Percentiles rank a stretch among this genome's conserved stretches.
Evolutionary conservation across 345 rosid genomes (phyloP).

Genomic region (Stellera chamaejasme): DNA sequence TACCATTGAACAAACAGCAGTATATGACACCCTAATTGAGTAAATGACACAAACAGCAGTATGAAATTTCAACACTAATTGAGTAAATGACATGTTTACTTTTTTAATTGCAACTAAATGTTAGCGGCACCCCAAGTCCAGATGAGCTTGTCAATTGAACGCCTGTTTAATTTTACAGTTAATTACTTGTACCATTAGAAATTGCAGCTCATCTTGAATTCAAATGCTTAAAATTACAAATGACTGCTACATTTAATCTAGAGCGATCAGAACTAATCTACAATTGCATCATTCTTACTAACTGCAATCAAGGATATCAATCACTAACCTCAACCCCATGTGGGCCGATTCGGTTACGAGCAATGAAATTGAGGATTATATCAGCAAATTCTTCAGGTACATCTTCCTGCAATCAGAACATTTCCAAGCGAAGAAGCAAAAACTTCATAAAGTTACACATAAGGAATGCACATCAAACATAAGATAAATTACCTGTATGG

Average conservation of each 20-base stretch:
- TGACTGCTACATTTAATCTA: background rate
- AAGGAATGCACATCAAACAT: background rate
- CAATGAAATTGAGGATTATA: slow-evolving; percentile 51
- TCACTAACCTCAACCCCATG: slow-evolving; percentile 70
- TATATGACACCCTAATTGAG: no score
- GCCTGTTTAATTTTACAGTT: no score
- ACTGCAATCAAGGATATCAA: background rate
- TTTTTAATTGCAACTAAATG: background rate
- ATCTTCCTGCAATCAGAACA: slow-evolving; percentile 55
- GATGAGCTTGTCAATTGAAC: background rate
- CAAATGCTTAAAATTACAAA: background rate
- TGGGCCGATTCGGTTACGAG: slow-evolving; percentile 80
- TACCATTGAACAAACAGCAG: background rate
- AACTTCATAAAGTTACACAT: no score
- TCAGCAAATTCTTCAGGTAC: slow-evolving; percentile 84
- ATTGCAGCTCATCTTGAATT: no score
- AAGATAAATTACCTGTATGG: slow-evolving; percentile 62
- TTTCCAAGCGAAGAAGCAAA: background rate
- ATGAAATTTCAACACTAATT: background rate
- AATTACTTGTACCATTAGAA: no score
- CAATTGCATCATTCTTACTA: background rate
- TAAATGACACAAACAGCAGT: background rate
- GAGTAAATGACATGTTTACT: background rate
- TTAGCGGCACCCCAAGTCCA: background rate
- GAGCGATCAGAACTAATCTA: background rate